Percentiles rank a stretch among this genome's conserved stretches.
These are phyloP conservation scores for Apiospora arundinis DNA, from an alignment of 2,329 filamentous ascomycete genomes.

Conservation along the genomic window DNA sequence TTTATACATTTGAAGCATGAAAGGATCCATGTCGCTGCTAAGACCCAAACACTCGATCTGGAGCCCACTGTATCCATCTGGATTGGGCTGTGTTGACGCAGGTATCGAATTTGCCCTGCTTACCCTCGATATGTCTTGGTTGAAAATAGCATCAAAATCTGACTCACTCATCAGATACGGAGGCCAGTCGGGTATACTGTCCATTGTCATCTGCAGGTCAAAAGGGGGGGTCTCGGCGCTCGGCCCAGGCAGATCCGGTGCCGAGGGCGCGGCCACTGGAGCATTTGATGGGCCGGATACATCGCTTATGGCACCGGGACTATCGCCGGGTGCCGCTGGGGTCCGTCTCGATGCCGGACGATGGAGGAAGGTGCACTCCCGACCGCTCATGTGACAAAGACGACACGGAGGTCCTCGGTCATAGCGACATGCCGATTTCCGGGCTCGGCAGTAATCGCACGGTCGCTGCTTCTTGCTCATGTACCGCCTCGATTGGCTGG, in stretches of 20 bases:
- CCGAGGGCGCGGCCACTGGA: background rate
- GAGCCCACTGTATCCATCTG: background rate
- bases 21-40: background rate
- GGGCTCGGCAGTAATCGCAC: background rate
- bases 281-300: background rate
- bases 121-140: background rate
- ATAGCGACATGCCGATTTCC: background rate
- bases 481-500: background rate
- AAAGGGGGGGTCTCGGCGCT: background rate
- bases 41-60: background rate
- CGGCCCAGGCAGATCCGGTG: background rate
- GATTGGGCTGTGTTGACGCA: background rate
- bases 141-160: background rate
- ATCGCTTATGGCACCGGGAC: background rate
- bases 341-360: background rate
- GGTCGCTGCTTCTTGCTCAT: conserved; percentile 7
- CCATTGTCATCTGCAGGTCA: background rate
- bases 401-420: background rate
- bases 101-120: background rate
- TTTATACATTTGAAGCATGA: background rate
- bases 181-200: background rate
- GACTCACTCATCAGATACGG: background rate
- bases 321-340: background rate
- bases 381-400: background rate
- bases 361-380: background rate